phyloP scores from a whole-genome alignment of 1,284 basidiomycete genomes.

The Tilletiopsis washingtonensis region DNA sequence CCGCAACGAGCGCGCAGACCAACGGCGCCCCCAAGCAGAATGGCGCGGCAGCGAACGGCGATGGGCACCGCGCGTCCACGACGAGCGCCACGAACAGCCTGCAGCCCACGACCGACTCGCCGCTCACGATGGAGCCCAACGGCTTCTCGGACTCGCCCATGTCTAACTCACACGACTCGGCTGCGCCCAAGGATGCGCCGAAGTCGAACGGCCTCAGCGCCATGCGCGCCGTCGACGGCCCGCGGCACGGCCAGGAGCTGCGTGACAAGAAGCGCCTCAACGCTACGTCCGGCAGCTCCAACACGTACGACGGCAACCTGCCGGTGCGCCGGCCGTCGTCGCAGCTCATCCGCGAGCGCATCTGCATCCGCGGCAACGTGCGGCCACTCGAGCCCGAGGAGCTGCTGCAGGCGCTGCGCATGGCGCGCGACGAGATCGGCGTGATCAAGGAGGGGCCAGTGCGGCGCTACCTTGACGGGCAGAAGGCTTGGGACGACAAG shows the following conservation, averaged over 20 bases:
- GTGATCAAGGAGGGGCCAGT: constrained; percentile 51
- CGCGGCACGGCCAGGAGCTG: neutral
- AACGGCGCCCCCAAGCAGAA: no score
- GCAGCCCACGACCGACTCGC: no score
- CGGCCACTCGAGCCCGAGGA: constrained; percentile 67
- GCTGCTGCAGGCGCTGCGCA: constrained; percentile 60
- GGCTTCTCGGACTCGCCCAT: no score
- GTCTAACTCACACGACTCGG: no score
- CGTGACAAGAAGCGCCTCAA: constrained; percentile 1
- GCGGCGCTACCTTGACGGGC: constrained; percentile 25
- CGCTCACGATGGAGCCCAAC: no score
- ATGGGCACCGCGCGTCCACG: no score
- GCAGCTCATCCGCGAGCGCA: constrained; percentile 76
- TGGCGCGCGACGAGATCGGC: constrained; percentile 57
- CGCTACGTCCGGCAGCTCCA: constrained; percentile 16
- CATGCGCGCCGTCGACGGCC: constrained; percentile 3
- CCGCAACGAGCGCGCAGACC: neutral
- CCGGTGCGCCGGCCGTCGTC: constrained; percentile 36
- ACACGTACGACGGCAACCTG: constrained; percentile 38
- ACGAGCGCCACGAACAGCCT: no score
- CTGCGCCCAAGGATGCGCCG: no score
- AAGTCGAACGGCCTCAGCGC: no score
- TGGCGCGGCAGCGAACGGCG: no score
- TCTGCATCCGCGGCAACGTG: constrained; percentile 67
- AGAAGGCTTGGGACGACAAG: constrained; percentile 26